phyloP scores from a whole-genome alignment of 805 yeast genomes.

The Torulaspora delbrueckii region DNA sequence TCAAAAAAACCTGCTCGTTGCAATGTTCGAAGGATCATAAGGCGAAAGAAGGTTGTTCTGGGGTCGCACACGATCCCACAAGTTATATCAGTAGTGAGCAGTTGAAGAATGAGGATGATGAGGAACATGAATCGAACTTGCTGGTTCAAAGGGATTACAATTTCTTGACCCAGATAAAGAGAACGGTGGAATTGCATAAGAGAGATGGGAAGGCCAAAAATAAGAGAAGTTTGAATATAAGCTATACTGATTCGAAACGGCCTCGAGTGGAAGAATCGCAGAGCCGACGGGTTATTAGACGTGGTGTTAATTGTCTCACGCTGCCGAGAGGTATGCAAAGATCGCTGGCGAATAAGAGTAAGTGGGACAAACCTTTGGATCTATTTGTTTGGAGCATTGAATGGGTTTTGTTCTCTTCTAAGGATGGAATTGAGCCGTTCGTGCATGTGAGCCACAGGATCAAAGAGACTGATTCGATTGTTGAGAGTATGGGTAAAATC shows the following conservation, averaged over 20 bases:
- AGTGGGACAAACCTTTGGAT: slow-evolving; percentile 59
- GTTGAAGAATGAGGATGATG: slow-evolving; percentile 37
- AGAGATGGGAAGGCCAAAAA: slow-evolving; percentile 45
- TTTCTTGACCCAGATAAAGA: slow-evolving; percentile 55
- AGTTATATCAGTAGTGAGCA: slow-evolving; percentile 48
- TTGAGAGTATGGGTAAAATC: slow-evolving; percentile 32
- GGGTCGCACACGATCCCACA: slow-evolving; percentile 53
- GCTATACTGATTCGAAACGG: slow-evolving; percentile 23
- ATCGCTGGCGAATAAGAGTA: slow-evolving; percentile 56
- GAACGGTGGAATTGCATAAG: slow-evolving; percentile 57
- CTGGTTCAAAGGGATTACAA: slow-evolving; percentile 78
- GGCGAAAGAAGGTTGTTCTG: slow-evolving; percentile 55
- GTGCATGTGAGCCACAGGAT: slow-evolving; percentile 39
- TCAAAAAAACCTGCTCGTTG: slow-evolving; percentile 59
- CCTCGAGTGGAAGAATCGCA: slow-evolving; percentile 15
- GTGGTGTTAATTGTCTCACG: slow-evolving; percentile 61
- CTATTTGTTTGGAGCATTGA: slow-evolving; percentile 77
- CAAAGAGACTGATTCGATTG: slow-evolving; percentile 31
- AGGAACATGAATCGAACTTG: slow-evolving; percentile 37
- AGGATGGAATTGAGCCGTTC: slow-evolving; percentile 22
- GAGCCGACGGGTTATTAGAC: slow-evolving; percentile 37
- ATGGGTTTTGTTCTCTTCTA: slow-evolving; percentile 45
- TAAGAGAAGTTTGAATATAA: slow-evolving; percentile 38
- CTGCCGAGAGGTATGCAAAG: slow-evolving; percentile 76
- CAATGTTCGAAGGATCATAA: slow-evolving; percentile 72